phyloP scores from a whole-genome alignment of 2,329 filamentous ascomycete species.

The Penicillium italicum region DNA sequence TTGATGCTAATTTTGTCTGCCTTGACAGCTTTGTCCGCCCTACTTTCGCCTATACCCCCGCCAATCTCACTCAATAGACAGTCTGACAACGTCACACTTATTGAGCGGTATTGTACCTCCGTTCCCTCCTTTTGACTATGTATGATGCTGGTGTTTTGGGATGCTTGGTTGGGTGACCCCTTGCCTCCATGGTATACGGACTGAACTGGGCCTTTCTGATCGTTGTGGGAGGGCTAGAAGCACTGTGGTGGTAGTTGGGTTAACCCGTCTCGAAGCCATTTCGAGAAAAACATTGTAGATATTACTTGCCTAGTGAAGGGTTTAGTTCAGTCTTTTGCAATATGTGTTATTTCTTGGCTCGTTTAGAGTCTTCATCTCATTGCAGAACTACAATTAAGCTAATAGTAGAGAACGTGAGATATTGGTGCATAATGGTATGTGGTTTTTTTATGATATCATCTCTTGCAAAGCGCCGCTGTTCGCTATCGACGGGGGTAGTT shows the following conservation, averaged over 20 bases:
- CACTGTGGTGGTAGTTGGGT: not conserved
- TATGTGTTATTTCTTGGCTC: slow-evolving; percentile 14
- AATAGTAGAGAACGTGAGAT: not conserved
- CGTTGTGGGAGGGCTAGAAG: slow-evolving; percentile 6
- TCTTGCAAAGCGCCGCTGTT: slow-evolving; percentile 16
- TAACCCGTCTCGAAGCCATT: slow-evolving; percentile 8
- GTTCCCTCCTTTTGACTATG: slow-evolving; percentile 8
- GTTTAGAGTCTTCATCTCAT: not conserved
- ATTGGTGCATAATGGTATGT: slow-evolving; percentile 1
- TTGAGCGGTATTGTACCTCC: slow-evolving; percentile 7
- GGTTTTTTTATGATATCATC: slow-evolving; percentile 3
- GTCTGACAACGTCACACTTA: slow-evolving; percentile 15
- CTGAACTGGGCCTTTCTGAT: slow-evolving; percentile 10
- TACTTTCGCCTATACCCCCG: slow-evolving; percentile 71
- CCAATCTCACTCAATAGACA: slow-evolving; percentile 56
- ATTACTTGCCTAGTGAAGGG: slow-evolving; percentile 29
- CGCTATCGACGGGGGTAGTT: slow-evolving; percentile 16
- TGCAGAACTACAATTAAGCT: not conserved
- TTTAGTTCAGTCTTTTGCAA: slow-evolving; percentile 27
- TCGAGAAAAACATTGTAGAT: slow-evolving; percentile 32
- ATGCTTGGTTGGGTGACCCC: slow-evolving; percentile 5
- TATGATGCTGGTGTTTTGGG: slow-evolving; percentile 9
- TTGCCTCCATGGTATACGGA: slow-evolving; percentile 8
- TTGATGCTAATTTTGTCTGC: slow-evolving; percentile 6
- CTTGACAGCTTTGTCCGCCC: slow-evolving; percentile 69